Conservation (phyloP, 257 asterid species). For the Handroanthus guayacan region DNA sequence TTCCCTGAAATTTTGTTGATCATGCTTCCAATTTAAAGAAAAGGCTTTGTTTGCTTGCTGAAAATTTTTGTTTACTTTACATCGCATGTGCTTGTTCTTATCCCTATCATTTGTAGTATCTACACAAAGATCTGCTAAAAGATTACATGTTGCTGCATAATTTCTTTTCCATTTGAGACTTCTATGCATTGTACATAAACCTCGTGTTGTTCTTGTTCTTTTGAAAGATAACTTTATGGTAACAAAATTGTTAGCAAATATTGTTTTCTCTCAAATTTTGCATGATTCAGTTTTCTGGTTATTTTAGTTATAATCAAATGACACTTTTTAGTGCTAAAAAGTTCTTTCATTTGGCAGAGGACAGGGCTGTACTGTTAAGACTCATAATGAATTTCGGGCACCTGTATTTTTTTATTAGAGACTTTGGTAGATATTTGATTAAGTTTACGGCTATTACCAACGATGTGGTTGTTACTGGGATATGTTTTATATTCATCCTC, state of each 20-base stretch:
- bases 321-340: neutral
- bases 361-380: conserved; percentile 7
- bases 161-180: neutral
- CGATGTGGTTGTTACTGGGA: conserved; percentile 15
- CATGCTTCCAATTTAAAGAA: conserved; percentile 2
- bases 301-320: neutral
- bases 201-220: neutral
- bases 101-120: conserved; percentile 4
- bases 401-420: neutral
- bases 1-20: neutral
- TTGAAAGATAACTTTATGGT: too few species aligned
- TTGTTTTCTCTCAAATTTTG: conserved; percentile 1
- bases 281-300: conserved; percentile 2
- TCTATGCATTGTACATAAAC: neutral
- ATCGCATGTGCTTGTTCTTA: neutral
- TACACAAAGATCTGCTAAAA: neutral
- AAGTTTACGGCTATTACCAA: neutral
- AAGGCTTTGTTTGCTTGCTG: conserved; percentile 20
- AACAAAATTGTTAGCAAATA: neutral
- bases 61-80: neutral
- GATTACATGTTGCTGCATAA: neutral
- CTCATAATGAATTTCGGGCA: neutral
- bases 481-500: neutral
- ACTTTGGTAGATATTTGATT: neutral
- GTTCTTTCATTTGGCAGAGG: neutral